Evolutionary conservation across 2,329 filamentous ascomycete species (phyloP).

Genomic region (Neophaeococcomyces mojaviensis): DNA sequence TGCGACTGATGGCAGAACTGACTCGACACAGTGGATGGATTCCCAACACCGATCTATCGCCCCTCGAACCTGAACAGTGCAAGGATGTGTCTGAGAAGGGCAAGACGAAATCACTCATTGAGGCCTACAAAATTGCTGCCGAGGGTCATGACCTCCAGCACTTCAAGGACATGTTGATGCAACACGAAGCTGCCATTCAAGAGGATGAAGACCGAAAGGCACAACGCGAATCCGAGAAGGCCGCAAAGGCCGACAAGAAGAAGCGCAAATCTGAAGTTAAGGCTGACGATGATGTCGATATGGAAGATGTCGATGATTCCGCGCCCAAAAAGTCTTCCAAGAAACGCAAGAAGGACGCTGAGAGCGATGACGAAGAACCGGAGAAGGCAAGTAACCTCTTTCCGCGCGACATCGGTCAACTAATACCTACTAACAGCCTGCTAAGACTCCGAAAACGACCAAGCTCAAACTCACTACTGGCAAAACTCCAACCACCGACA

Average conservation of each 20-base stretch:
- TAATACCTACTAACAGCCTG: slow-evolving; percentile 37
- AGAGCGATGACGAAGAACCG: slow-evolving; percentile 66
- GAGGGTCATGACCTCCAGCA: slow-evolving; percentile 69
- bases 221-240: slow-evolving; percentile 53
- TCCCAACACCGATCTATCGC: slow-evolving; percentile 70
- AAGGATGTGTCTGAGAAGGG: slow-evolving; percentile 57
- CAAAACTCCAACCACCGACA: slow-evolving; percentile 48
- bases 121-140: slow-evolving; percentile 72
- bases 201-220: slow-evolving; percentile 58
- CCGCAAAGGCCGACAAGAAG: slow-evolving; percentile 47
- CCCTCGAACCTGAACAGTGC: slow-evolving; percentile 67
- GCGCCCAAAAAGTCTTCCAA: slow-evolving; percentile 50
- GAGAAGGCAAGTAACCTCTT: slow-evolving; percentile 47
- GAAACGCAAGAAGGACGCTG: slow-evolving; percentile 73
- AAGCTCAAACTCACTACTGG: slow-evolving; percentile 47
- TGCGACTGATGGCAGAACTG: slow-evolving; percentile 10
- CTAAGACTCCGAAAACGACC: slow-evolving; percentile 60
- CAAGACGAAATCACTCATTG: slow-evolving; percentile 74
- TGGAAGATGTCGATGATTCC: slow-evolving; percentile 41
- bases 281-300: slow-evolving; percentile 37
- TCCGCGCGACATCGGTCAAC: neutral
- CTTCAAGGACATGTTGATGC: slow-evolving; percentile 70
- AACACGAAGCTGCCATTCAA: slow-evolving; percentile 50
- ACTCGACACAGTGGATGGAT: slow-evolving; percentile 69
- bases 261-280: slow-evolving; percentile 39